A percentile compares a stretch with the other conserved stretches of the same genome.
Evolutionary conservation across 495 filamentous ascomycete species (phyloP).

Genomic region (Podospora conica): DNA sequence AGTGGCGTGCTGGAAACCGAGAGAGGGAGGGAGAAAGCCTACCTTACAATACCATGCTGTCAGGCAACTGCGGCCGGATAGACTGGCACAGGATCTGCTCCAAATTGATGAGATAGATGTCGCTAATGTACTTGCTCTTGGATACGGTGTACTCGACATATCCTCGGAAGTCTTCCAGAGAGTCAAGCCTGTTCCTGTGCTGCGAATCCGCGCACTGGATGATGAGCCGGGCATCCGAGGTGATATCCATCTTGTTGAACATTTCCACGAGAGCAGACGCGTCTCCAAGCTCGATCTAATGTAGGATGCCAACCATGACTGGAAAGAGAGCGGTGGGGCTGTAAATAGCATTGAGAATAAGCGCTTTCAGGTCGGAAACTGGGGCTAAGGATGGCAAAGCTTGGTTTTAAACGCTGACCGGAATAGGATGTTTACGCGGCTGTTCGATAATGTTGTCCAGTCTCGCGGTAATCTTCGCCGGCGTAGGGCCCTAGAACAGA

Average conservation of each 20-base stretch:
- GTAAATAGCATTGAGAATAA: background rate
- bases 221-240: background rate
- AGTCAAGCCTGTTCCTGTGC: background rate
- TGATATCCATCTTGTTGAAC: background rate
- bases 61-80: background rate
- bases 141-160: background rate
- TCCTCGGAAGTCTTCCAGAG: background rate
- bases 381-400: background rate
- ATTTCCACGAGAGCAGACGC: background rate
- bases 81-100: background rate
- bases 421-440: background rate
- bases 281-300: background rate
- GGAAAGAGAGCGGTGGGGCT: background rate
- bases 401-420: background rate
- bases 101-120: background rate
- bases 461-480: background rate
- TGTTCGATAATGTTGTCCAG: background rate
- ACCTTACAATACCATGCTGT: background rate
- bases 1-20: background rate
- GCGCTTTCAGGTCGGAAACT: background rate
- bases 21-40: background rate
- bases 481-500: background rate
- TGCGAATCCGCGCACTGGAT: background rate
- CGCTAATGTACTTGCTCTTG: conserved; percentile 3
- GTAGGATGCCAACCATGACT: background rate